phyloP scores from a whole-genome alignment of 495 filamentous ascomycete species.

The Penicillium riverlandense region DNA sequence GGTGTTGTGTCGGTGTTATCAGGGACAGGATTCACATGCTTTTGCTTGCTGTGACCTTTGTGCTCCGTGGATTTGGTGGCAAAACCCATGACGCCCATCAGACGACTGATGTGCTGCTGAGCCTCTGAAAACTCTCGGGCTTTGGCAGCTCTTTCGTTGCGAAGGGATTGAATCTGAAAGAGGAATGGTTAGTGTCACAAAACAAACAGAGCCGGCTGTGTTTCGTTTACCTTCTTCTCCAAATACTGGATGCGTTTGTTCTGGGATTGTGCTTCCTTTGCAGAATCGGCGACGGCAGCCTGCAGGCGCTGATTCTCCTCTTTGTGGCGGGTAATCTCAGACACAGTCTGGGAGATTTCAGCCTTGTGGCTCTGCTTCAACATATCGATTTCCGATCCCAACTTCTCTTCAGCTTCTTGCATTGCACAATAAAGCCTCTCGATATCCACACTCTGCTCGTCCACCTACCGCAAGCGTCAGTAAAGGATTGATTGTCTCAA shows the following conservation, averaged over 20 bases:
- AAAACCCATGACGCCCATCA: slow-evolving; percentile 43
- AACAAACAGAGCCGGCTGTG: neutral
- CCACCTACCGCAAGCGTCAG: slow-evolving; percentile 13
- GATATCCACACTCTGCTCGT: slow-evolving; percentile 12
- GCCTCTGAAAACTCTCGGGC: slow-evolving; percentile 43
- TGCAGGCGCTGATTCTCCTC: slow-evolving; percentile 19
- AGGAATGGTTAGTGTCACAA: neutral
- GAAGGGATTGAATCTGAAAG: slow-evolving; percentile 30
- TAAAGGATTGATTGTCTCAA: neutral
- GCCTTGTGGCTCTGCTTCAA: slow-evolving; percentile 10
- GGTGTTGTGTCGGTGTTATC: neutral
- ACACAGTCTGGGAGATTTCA: slow-evolving; percentile 8
- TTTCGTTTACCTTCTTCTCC: slow-evolving; percentile 32
- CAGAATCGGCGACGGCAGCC: slow-evolving; percentile 12
- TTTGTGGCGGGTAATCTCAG: slow-evolving; percentile 18
- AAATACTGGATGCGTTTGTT: slow-evolving; percentile 28
- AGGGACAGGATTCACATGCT: slow-evolving; percentile 12
- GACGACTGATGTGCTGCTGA: slow-evolving; percentile 39
- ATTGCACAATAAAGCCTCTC: slow-evolving; percentile 15
- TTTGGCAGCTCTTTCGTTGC: slow-evolving; percentile 33
- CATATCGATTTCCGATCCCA: slow-evolving; percentile 9
- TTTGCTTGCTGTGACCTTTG: slow-evolving; percentile 13
- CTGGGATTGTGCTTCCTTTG: slow-evolving; percentile 27
- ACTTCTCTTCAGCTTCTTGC: slow-evolving; percentile 14
- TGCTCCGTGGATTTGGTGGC: slow-evolving; percentile 16